Percentiles rank a stretch among this genome's conserved stretches.
Conservation (phyloP, 208 protist genomes). For the Naegleria gruberi region DNA sequence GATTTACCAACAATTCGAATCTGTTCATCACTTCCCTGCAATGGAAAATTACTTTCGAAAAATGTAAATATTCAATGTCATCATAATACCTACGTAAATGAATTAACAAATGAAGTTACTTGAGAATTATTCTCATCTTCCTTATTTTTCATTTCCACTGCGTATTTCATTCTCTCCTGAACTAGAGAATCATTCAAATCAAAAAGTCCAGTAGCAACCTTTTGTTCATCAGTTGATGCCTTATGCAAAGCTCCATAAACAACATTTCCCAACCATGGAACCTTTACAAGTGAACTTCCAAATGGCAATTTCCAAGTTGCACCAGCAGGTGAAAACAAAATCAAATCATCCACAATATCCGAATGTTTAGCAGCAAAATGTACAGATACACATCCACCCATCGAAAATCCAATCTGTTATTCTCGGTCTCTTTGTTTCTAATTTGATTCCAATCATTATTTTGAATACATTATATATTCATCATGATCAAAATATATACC, state of each 20-base stretch:
- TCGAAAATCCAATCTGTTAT: background rate
- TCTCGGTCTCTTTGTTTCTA: background rate
- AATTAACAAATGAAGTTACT: background rate
- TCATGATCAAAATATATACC: no score
- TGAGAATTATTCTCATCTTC: background rate
- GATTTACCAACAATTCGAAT: background rate
- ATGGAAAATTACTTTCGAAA: background rate
- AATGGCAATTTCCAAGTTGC: background rate
- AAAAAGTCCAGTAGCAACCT: background rate
- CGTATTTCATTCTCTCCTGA: background rate
- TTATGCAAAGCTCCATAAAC: background rate
- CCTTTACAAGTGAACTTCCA: background rate
- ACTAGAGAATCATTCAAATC: background rate
- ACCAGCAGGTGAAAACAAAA: background rate
- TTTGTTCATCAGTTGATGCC: background rate
- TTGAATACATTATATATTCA: background rate
- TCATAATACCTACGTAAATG: background rate
- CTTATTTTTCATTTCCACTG: background rate
- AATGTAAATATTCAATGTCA: no score
- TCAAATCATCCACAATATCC: background rate
- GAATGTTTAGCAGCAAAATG: background rate
- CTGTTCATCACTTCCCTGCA: background rate
- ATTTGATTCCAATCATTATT: background rate
- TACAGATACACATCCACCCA: background rate
- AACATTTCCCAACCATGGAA: background rate